A percentile compares a stretch with the other conserved stretches of the same genome.
phyloP scores from a whole-genome alignment of 2,329 filamentous ascomycete genomes.

The Cercospora janseana region DNA sequence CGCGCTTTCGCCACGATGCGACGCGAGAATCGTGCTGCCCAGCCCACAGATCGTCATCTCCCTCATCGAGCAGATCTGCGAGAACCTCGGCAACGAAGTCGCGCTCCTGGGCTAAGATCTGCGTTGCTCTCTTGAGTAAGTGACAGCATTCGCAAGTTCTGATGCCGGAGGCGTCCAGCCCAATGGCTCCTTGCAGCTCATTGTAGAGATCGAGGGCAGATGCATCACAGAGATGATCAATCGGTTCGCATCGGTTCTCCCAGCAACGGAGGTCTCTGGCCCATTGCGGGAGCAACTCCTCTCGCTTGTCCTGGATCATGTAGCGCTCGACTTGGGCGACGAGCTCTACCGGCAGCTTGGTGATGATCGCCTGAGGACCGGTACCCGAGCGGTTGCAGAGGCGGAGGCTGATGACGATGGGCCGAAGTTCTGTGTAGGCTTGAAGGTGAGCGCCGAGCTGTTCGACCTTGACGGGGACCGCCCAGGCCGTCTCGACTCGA shows the following conservation, averaged over 20 bases:
- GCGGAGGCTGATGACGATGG: slow-evolving; percentile 15
- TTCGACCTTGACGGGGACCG: not conserved
- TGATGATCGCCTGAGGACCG: slow-evolving; percentile 15
- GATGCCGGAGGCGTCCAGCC: not conserved
- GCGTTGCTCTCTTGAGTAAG: not conserved
- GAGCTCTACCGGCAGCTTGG: slow-evolving; percentile 27
- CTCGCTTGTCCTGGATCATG: not conserved
- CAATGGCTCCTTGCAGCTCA: not conserved
- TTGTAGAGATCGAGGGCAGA: not conserved
- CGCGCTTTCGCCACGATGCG: not conserved
- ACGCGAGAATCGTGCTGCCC: not conserved
- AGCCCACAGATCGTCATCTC: not conserved
- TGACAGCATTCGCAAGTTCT: not conserved
- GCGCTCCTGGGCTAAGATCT: not conserved
- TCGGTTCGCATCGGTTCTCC: not conserved
- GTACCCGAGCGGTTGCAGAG: slow-evolving; percentile 27
- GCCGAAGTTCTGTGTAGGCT: slow-evolving; percentile 11
- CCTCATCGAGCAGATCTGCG: not conserved
- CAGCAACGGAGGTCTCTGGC: slow-evolving; percentile 7
- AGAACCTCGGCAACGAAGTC: not conserved
- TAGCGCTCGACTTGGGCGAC: slow-evolving; percentile 19
- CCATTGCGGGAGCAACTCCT: not conserved
- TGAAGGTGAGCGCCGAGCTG: slow-evolving; percentile 14
- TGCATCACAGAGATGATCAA: not conserved
- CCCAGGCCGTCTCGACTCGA: not conserved